Base-by-base conservation (phyloP, 2,329 filamentous ascomycete species). In the Stemphylium beticola region DNA sequence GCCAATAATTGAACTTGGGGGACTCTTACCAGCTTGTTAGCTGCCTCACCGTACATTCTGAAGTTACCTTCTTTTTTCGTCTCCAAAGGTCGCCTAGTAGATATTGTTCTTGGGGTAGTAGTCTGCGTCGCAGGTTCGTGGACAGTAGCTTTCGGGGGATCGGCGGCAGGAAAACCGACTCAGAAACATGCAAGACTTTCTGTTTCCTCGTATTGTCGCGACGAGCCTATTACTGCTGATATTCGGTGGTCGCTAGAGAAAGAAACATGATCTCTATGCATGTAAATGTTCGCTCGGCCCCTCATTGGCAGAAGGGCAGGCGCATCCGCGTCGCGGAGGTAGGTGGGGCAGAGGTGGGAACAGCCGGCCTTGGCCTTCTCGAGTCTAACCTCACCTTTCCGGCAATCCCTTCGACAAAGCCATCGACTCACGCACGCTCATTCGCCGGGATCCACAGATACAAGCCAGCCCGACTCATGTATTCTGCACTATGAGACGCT, bases 41-140 rank as follows among this genome's bases (percentile, higher is more conserved):
- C 91, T 55, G 91, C 79, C 74, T 96, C 92, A 64, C 92, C 92
- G 77, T 96, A 95, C 92, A 96, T 96, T 12, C 6, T 55, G 22
- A 18, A 31, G 31, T n/a, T 31, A 8, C 4, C 11, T 17, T 22
- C 10, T 14, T 37, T 8, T 14, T 37, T 8, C 2, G 15, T 20
- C n/a, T 26, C 4, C 7, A 12, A 4, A 44, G n/a, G 37, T n/a
- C 14, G 15, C 11, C 11, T 20, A 18, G 29, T 18, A 29, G 3
- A 11, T 29, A 10, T 10, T 29, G 8, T 29, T 29, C 26, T 11
- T 29, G 26, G 26, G 10, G 9, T 29, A 29, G 22, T 7, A 24
- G 22, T 2, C 3, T 24, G 22, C 22, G 22, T 24, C 22, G 3
- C 5, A 24, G 22, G 22, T 24, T 24, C 22, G 22, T 4, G 22